These are phyloP conservation scores for Phytophthora aleatoria DNA, from an alignment of 352 stramenopile species.

Conservation along the genomic window DNA sequence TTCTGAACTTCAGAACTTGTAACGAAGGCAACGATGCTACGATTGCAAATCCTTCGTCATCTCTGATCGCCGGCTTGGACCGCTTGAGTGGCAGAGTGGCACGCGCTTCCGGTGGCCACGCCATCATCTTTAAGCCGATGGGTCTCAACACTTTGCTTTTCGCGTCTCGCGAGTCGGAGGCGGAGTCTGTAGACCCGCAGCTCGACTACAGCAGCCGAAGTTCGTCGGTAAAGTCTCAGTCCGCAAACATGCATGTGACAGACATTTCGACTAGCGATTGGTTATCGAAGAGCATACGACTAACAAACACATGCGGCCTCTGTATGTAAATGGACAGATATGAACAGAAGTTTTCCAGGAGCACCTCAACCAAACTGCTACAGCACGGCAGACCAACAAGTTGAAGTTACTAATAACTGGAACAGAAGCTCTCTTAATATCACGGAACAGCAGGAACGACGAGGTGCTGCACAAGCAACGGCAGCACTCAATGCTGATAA, in stretches of 20 bases:
- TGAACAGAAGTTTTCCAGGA: constrained; percentile 10
- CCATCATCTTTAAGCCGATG: constrained; percentile 7
- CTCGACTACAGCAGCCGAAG: neutral
- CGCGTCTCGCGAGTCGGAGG: neutral
- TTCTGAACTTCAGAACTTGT: neutral
- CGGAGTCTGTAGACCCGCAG: neutral
- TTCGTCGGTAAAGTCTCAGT: neutral
- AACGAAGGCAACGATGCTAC: constrained; percentile 12
- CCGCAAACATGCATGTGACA: neutral
- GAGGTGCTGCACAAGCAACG: constrained; percentile 1
- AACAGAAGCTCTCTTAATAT: too few species aligned
- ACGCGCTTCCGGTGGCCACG: constrained; percentile 19
- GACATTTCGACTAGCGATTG: constrained; percentile 12
- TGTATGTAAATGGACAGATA: constrained; percentile 4
- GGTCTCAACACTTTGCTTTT: constrained; percentile 8
- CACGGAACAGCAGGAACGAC: constrained; percentile 28
- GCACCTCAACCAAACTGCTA: neutral
- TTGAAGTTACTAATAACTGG: neutral
- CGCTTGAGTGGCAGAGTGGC: constrained; percentile 14
- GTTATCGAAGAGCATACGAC: neutral
- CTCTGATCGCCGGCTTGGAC: constrained; percentile 18
- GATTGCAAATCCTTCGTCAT: constrained; percentile 20
- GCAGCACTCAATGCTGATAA: neutral
- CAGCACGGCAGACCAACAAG: constrained; percentile 5
- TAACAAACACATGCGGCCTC: neutral